Evolutionary conservation across 1,139 yeast species (phyloP).

Genomic region (Scheffersomyces quercinus): DNA sequence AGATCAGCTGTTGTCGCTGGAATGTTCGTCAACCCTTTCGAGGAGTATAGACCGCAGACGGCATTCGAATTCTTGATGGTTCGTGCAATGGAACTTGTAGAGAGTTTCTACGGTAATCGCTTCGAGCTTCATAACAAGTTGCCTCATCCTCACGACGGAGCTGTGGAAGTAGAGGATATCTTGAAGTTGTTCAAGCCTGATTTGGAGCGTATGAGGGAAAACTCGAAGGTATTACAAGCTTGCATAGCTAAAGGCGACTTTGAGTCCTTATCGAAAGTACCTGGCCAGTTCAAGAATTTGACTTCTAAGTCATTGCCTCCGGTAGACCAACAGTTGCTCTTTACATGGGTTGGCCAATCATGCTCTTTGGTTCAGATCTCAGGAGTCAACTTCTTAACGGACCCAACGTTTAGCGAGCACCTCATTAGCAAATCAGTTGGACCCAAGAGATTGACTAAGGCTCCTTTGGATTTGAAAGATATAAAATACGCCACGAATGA

Average conservation of each 20-base stretch:
- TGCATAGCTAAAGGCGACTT: constrained; percentile 26
- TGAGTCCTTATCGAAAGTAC: constrained; percentile 10
- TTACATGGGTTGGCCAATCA: constrained; percentile 94
- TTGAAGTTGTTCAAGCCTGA: constrained; percentile 65
- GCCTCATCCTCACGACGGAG: constrained; percentile 49
- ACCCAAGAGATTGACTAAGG: constrained; percentile 74
- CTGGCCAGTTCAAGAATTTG: constrained; percentile 4
- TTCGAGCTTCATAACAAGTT: constrained; percentile 40
- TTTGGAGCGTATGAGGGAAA: constrained; percentile 41
- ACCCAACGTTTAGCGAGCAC: constrained; percentile 76
- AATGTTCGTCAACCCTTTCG: constrained; percentile 85
- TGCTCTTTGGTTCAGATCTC: constrained; percentile 75
- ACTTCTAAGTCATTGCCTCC: constrained; percentile 20
- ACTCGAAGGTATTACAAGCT: constrained; percentile 29
- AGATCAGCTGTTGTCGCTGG: constrained; percentile 66
- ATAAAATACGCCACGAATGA: constrained; percentile 53
- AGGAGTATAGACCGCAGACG: constrained; percentile 89
- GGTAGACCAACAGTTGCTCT: constrained; percentile 50
- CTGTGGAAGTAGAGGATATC: constrained; percentile 46
- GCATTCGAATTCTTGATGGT: constrained; percentile 79
- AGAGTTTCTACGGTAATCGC: constrained; percentile 62
- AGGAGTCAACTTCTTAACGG: constrained; percentile 76
- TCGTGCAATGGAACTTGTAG: constrained; percentile 61
- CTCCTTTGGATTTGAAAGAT: constrained; percentile 66
- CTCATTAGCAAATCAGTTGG: constrained; percentile 67